phyloP scores from a whole-genome alignment of 2,329 filamentous ascomycete species.

The Ophiocordyceps camponoti-saundersi region DNA sequence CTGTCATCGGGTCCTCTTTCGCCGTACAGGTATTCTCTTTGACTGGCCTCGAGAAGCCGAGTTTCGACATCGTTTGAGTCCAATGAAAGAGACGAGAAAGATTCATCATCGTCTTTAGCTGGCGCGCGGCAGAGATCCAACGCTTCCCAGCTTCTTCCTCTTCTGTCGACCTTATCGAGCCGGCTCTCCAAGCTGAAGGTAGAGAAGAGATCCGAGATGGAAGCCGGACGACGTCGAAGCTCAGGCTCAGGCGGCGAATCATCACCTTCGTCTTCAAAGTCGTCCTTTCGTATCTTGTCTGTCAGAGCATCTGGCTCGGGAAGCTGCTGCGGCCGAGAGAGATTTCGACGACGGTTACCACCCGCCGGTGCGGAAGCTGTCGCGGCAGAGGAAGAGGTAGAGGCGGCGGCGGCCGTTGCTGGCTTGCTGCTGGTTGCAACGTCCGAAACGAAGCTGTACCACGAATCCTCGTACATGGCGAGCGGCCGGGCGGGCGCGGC shows the following conservation, averaged over 20 bases:
- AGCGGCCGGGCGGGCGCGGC: neutral
- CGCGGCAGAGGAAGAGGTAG: conserved; percentile 4
- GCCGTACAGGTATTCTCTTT: conserved; percentile 65
- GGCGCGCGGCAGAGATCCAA: conserved; percentile 17
- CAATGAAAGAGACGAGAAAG: conserved; percentile 8
- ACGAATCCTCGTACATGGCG: conserved; percentile 67
- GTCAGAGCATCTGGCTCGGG: conserved; percentile 32
- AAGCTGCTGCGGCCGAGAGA: conserved; percentile 49
- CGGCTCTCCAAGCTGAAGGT: conserved; percentile 30
- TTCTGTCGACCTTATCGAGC: conserved; percentile 21
- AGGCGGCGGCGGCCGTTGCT: conserved; percentile 12
- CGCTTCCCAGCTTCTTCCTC: conserved; percentile 30
- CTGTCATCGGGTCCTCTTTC: too few species aligned
- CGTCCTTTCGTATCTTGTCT: conserved; percentile 35
- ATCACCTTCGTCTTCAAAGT: conserved; percentile 31
- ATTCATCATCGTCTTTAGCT: conserved; percentile 6
- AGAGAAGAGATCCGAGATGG: conserved; percentile 57
- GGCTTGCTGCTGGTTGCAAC: conserved; percentile 33
- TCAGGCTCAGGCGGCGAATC: conserved; percentile 50
- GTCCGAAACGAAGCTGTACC: conserved; percentile 63
- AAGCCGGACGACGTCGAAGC: conserved; percentile 49
- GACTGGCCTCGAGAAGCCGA: conserved; percentile 62
- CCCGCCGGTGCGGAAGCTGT: conserved; percentile 11
- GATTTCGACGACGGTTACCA: conserved; percentile 44
- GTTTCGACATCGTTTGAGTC: conserved; percentile 32